Evolutionary conservation across 805 yeast genomes (phyloP), one percentile per base, ranked within the genome.

Genomic region (Kodamaea kakaduensis): DNA sequence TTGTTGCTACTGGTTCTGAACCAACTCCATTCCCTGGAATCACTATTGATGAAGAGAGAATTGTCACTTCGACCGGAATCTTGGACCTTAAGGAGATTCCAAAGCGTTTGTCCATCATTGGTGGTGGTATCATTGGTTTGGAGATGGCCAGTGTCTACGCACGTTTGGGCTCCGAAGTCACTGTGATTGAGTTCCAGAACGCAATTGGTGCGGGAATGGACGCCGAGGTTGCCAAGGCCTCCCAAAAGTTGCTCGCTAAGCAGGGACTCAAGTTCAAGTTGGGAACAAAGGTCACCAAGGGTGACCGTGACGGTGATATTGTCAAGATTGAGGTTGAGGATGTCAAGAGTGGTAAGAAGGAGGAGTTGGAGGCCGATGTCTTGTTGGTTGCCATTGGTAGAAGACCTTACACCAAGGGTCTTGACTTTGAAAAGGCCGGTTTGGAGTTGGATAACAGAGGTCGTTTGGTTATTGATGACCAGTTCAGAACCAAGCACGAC

Each of bases 91-190:
- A 77, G 61, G 96, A 89, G 71, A 74, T 93, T 41, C 99, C 99
- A 58, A 88, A 93, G 75, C 80, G 74, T 61, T 56, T 93, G 58
- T 83, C 90, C 49, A 80, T 93, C 67, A 90, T 93, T 54, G 99
- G 99, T 61, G 99, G 96, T 69, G 98, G 99, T 75, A 90, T 93
- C 70, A 93, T 93, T 61, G 99, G 99, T 58, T 78, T 93, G 51
- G 99, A 93, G 73, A 93, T 93, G 96, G 98, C 96, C 45, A 89
- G 97, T 17, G 99, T 93, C 31, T 93, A 94, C 82, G 70, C 89
- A 40, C 80, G 98, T 68, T 71, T 93, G 54, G 99, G 99, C 29
- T 71, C 96, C 27, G 88, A 93, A 70, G 98, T 93, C 46, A 90
- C 97, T 28, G 83, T 93, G 38, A 69, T 93, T 42, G 99, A 93